Base-by-base conservation (phyloP, 2,329 filamentous ascomycete species). In the Colletotrichum tanaceti region DNA sequence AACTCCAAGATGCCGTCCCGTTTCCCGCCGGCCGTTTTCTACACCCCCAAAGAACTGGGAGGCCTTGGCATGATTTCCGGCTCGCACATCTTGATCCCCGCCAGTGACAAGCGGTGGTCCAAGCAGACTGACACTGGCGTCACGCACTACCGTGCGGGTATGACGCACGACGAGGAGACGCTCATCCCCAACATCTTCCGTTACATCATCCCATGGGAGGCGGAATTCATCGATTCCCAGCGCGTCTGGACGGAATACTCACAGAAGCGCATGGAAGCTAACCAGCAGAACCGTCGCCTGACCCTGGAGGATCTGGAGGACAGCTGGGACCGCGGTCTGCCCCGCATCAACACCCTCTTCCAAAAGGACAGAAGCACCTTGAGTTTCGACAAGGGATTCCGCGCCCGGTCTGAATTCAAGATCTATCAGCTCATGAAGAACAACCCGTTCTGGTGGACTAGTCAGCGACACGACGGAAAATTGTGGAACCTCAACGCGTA, bases 1-100 rank as follows among this genome's bases (percentile, higher is more conserved):
- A 99, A 99, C 82, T 98, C 95, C 5, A 99, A 99, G 84, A 99
- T 99, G 96, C 96, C 96, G 61, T 98, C 94, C 49, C 92, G 96
- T 84, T 99, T 99, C 85, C 96, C 96, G 20, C 96, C 96, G 20
- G 96, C 96, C 4, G 96, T 99, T 2, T 99, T 99, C 82, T 99
- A 99, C 76, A 99, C 96, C 0, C 97, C 97, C 0, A 99, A 99
- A 82, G 96, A 99, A 77, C 85, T 99, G 58, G 96, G 96, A 83
- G 96, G 96, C 78, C 84, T 99, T 5, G 96, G 96, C 76, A 99
- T 99, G 96, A 98, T 99, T 73, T 99, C 96, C 13, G 96, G 96
- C 47, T 98, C 94, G 14, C 96, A 99, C 77, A 99, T 99, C 72
- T 85, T 99, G 72, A 99, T 99, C 73, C 96, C 96, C 1, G 93